phyloP scores from a whole-genome alignment of 495 filamentous ascomycete genomes.

The Penicillium fimorum region DNA sequence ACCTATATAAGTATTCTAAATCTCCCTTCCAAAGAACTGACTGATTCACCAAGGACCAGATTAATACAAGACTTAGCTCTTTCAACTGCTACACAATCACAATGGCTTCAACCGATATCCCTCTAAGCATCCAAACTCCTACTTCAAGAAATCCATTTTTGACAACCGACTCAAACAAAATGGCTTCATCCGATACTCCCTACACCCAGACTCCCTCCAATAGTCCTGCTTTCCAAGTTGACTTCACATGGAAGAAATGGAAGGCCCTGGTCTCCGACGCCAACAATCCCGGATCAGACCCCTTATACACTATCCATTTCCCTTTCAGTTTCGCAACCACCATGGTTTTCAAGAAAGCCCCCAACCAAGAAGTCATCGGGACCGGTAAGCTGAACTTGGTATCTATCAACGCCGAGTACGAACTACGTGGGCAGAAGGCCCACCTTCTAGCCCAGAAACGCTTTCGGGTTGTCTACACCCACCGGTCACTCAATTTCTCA shows the following conservation, averaged over 20 bases:
- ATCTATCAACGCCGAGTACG: constrained; percentile 32
- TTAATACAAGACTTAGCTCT: neutral
- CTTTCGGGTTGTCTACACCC: constrained; percentile 31
- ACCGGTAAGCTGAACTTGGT: constrained; percentile 24
- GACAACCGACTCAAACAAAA: neutral
- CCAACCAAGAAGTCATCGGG: constrained; percentile 21
- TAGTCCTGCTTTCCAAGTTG: constrained; percentile 17
- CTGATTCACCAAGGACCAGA: neutral
- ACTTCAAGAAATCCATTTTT: neutral
- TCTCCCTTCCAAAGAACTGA: neutral
- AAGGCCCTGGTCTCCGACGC: constrained; percentile 20
- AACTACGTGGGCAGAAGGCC: constrained; percentile 22
- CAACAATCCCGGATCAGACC: constrained; percentile 8
- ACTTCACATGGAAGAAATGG: constrained; percentile 33
- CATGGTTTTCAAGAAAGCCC: constrained; percentile 14
- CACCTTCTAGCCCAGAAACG: constrained; percentile 32
- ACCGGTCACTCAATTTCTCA: constrained; percentile 27
- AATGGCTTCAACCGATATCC: constrained; percentile 1
- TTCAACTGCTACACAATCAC: neutral
- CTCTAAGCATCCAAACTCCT: neutral
- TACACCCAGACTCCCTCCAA: neutral
- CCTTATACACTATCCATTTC: constrained; percentile 23
- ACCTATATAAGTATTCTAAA: neutral
- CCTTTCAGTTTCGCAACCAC: constrained; percentile 13
- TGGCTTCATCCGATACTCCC: neutral